phyloP scores from a whole-genome alignment of 495 filamentous ascomycete species.

The Penicillium samsonianum region DNA sequence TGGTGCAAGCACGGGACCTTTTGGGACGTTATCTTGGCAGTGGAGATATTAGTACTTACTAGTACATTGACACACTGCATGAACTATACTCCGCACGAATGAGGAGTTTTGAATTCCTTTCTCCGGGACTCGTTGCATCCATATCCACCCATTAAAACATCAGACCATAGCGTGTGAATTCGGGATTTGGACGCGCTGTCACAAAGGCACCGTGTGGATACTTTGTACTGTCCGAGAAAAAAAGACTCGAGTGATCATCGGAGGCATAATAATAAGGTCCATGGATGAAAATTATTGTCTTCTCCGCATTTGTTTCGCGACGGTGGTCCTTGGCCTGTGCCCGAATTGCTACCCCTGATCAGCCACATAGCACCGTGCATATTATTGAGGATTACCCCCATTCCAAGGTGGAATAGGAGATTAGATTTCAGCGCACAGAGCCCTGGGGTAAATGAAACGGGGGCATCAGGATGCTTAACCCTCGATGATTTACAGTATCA shows the following conservation, averaged over 20 bases:
- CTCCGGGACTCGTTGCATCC: background rate
- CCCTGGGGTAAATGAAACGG: constrained; percentile 3
- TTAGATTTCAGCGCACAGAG: constrained; percentile 1
- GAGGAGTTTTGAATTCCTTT: background rate
- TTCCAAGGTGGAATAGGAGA: background rate
- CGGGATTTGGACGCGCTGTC: constrained; percentile 10
- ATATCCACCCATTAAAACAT: background rate
- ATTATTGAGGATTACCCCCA: background rate
- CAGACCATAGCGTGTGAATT: background rate
- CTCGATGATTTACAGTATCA: constrained; percentile 15
- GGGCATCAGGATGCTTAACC: constrained; percentile 4
- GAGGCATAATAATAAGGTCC: background rate
- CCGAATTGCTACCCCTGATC: constrained; percentile 1
- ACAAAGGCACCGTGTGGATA: constrained; percentile 3
- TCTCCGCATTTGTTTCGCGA: constrained; percentile 4
- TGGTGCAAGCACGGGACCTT: background rate
- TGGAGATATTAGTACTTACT: background rate
- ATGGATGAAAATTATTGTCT: background rate
- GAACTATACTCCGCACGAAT: constrained; percentile 12
- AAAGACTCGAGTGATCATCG: background rate
- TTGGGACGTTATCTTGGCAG: constrained; percentile 4
- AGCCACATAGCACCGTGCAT: constrained; percentile 8
- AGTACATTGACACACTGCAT: background rate
- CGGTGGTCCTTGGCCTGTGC: background rate
- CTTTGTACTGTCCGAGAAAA: background rate